Percentiles rank a stretch among this genome's conserved stretches.
phyloP scores from a whole-genome alignment of 139 green algal species.

The Coelastrella sp. region DNA sequence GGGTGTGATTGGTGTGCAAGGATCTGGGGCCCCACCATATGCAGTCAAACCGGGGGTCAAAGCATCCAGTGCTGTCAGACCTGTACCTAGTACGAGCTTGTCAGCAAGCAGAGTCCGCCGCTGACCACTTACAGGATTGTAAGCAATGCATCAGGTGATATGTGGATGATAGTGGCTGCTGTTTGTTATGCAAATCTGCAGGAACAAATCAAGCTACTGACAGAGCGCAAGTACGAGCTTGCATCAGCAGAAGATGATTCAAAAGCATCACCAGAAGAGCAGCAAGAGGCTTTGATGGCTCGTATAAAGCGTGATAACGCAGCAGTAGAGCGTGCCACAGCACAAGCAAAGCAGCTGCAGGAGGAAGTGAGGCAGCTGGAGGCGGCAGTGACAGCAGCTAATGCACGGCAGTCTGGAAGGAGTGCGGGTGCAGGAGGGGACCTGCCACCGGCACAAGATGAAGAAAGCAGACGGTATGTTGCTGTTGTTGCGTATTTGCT shows the following conservation, averaged over 20 bases:
- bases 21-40: too few relatives aligned
- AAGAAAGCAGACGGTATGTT: constrained; percentile 21
- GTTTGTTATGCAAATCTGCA: constrained; percentile 11
- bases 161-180: background rate
- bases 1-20: too few relatives aligned
- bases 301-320: constrained; percentile 84
- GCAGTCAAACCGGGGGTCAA: too few relatives aligned
- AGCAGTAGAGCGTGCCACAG: constrained; percentile 58
- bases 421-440: background rate
- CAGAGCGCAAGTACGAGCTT: constrained; percentile 75
- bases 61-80: too few relatives aligned
- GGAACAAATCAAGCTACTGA: constrained; percentile 73
- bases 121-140: too few relatives aligned
- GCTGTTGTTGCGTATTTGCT: background rate
- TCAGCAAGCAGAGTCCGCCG: too few relatives aligned
- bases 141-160: background rate
- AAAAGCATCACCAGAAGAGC: constrained; percentile 74
- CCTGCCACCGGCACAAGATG: background rate
- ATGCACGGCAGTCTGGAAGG: background rate
- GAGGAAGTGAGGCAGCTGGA: constrained; percentile 69
- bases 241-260: constrained; percentile 66
- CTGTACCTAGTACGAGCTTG: too few relatives aligned
- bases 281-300: constrained; percentile 57
- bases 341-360: constrained; percentile 51
- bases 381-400: constrained; percentile 37